Evolutionary conservation across 2,329 filamentous ascomycete genomes (phyloP), one percentile per base, ranked within the genome.

Genomic region (Gaeumannomyces tritici): DNA sequence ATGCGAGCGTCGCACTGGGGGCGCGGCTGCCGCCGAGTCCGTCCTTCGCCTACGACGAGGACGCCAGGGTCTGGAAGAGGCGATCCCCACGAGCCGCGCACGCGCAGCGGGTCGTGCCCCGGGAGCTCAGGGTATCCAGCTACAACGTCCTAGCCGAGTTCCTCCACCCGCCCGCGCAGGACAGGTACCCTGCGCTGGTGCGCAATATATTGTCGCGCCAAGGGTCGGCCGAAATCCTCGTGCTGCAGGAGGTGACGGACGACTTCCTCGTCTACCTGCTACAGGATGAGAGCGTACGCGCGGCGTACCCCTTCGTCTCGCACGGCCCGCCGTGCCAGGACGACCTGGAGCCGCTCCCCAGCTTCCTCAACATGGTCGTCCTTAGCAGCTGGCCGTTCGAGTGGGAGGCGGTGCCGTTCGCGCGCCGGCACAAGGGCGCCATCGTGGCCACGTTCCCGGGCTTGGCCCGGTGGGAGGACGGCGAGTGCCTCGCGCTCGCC

Each of bases 191-290:
- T 2, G 66, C 77, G 9, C 67, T 83, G 57, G 63, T 81, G 26
- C 67, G 70, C 8, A 82, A 77, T 62, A 70, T 84, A 2, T 68
- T 83, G 5, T 75, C 76, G 0, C 62, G 69, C 5, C 69, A 72
- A 9, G 79, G 79, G 3, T 63, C 68, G 0, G 74, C 81, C 9
- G 80, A 84, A 62, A 71, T 83, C 3, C 66, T 83, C 11, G 73
- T 83, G 3, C 75, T 89, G 6, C 80, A 89, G 69, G 87, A 89
- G 72, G 82, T 89, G 1, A 87, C 85, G 0, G 85, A 89, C 64
- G 77, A 83, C 55, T 87, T 89, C 64, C 77, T 89, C 0, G 76
- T 77, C 0, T 79, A 78, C 63, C 73, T 89, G 0, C 79, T 89
- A 1, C 67, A 69, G 3, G 70, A 83, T 62, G 63, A 72, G 2